These are phyloP conservation scores for Mallotus japonicus DNA, from an alignment of 441 rosid genomes.

Conservation along the genomic window DNA sequence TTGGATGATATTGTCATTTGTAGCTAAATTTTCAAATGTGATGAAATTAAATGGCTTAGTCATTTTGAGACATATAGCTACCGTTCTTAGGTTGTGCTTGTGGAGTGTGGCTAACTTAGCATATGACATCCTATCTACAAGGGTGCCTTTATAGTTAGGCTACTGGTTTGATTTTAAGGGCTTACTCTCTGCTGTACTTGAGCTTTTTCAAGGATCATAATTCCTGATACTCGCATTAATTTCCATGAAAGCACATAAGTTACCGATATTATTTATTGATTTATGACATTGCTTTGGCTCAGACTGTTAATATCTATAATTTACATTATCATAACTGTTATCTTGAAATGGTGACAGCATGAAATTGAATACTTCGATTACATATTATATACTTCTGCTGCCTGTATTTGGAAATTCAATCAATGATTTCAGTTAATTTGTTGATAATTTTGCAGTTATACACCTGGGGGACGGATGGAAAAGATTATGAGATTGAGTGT, in stretches of 20 bases:
- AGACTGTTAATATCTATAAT: background rate
- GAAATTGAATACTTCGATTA: too few relatives aligned
- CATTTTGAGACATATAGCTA: background rate
- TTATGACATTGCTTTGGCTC: conserved; percentile 3
- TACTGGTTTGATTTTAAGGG: background rate
- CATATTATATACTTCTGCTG: background rate
- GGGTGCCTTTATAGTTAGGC: background rate
- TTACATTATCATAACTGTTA: background rate
- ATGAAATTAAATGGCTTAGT: background rate
- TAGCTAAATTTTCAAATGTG: background rate
- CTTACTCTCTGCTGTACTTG: too few relatives aligned
- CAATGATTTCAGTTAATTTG: conserved; percentile 2
- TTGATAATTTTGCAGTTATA: conserved; percentile 38
- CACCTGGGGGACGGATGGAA: conserved; percentile 66
- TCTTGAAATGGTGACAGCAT: too few relatives aligned
- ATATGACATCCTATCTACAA: background rate
- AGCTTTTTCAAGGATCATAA: background rate
- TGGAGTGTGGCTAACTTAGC: background rate
- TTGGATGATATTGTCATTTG: background rate
- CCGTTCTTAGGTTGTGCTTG: background rate
- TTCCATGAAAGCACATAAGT: background rate
- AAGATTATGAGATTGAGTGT: conserved; percentile 35
- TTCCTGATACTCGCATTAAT: background rate
- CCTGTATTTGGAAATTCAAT: conserved; percentile 9
- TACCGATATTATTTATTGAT: background rate